These are phyloP conservation scores for Clavulina sp. DNA, from an alignment of 768 basidiomycete species.

Conservation along the genomic window DNA sequence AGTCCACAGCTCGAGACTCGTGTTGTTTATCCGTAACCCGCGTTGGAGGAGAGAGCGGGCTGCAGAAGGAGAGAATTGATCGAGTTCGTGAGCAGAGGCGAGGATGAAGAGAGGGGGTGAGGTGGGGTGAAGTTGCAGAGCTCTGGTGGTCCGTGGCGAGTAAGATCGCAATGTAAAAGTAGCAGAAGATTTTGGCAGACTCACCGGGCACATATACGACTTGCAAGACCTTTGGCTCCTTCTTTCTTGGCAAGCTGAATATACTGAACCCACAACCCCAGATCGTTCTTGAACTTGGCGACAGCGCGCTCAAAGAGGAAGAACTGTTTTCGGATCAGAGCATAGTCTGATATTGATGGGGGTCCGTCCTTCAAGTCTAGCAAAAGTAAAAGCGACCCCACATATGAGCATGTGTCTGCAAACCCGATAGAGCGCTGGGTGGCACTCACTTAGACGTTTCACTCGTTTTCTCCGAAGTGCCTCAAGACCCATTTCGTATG, in stretches of 20 bases:
- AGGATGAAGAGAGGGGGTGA: conserved; percentile 64
- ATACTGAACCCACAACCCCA: conserved; percentile 79
- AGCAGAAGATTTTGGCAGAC: conserved; percentile 12
- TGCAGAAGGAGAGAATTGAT: conserved; percentile 51
- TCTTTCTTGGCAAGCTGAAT: conserved; percentile 69
- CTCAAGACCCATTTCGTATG: conserved; percentile 83
- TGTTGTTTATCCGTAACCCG: conserved; percentile 60
- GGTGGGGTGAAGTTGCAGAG: conserved; percentile 73
- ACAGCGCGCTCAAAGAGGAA: conserved; percentile 84
- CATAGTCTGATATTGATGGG: conserved; percentile 64
- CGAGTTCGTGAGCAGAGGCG: conserved; percentile 68
- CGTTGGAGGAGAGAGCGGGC: conserved; percentile 74
- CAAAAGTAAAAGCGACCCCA: not conserved
- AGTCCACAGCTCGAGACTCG: conserved; percentile 62
- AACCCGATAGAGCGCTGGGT: not conserved
- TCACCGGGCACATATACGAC: conserved; percentile 66
- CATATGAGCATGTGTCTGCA: not conserved
- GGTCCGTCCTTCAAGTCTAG: conserved; percentile 29
- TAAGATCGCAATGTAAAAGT: not conserved
- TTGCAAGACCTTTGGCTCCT: conserved; percentile 61
- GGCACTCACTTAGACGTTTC: conserved; percentile 45
- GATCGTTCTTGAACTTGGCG: conserved; percentile 73
- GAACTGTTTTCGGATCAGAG: conserved; percentile 68
- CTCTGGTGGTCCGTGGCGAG: conserved; percentile 37
- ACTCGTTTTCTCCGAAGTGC: conserved; percentile 57